Base-by-base conservation (phyloP, 2,329 filamentous ascomycete genomes). In the Neonectria sp. region DNA sequence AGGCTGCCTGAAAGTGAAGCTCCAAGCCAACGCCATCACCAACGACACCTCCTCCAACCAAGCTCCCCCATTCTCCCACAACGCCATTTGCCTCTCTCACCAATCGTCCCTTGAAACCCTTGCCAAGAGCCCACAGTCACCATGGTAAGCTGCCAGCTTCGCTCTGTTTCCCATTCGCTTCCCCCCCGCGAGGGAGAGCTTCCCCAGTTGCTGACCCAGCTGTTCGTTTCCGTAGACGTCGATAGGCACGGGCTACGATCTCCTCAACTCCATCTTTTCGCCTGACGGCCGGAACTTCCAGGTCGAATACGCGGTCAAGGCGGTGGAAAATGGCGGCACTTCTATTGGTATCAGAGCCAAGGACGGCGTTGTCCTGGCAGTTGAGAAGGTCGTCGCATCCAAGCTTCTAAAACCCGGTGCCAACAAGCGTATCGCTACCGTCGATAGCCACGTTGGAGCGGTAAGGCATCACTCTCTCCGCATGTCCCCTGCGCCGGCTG, bases 221-320 rank as follows among this genome's bases (percentile, higher is more conserved):
- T 52, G 37, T 62, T 60, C 61, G 56, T 51, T 49, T 60, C n/a
- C 17, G 59, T 75, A 99, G 96, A 99, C 96, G 79, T 99, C 96
- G 80, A 99, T 99, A 93, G 96, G 96, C 81, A 99, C 96, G 79
- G 96, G 96, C 80, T 99, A 99, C 86, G 96, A 99, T 90, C 92
- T 99, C 78, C 94, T 94, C 82, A 99, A 99, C 90, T 98, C 96
- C 79, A 97, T 98, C 87, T 99, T 98, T 89, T 98, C 96, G 55
- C 96, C 96, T 74, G 96, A 99, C 86, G 96, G 96, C 80, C 93
- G 96, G 77, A 99, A 99, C 84, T 99, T 99, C 84, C 96, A 99
- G 85, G 94, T 97, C 83, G 96, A 99, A 88, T 99, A 99, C 83
- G 96, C 96, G 75, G 93, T 97, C 76, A 99, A 99, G 88, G 96